phyloP scores from a whole-genome alignment of 257 asterid species.

The Lithospermum erythrorhizon region DNA sequence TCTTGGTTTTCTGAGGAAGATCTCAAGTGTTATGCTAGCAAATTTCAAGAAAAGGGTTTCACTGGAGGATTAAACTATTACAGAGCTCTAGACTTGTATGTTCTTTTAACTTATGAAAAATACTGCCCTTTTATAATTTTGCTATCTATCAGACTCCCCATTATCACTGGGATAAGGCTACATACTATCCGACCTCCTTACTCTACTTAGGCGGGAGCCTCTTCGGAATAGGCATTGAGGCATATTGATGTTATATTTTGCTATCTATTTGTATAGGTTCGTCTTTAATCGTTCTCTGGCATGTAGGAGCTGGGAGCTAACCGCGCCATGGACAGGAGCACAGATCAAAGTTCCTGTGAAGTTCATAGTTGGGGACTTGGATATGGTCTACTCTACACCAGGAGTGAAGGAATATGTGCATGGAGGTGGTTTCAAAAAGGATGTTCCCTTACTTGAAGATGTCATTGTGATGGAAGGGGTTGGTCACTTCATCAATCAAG shows the following conservation, averaged over 20 bases:
- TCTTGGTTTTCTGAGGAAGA: slow-evolving; percentile 60
- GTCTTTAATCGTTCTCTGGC: background rate
- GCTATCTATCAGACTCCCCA: too few relatives aligned
- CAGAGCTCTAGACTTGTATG: slow-evolving; percentile 67
- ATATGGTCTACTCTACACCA: slow-evolving; percentile 67
- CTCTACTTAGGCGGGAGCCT: too few relatives aligned
- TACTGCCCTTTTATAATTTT: too few relatives aligned
- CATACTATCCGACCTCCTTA: too few relatives aligned
- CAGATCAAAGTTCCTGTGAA: slow-evolving; percentile 65
- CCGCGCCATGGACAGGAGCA: slow-evolving; percentile 66
- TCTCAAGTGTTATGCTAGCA: slow-evolving; percentile 44
- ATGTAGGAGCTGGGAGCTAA: slow-evolving; percentile 82
- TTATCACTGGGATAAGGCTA: too few relatives aligned
- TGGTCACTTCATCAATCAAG: slow-evolving; percentile 85
- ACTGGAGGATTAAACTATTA: slow-evolving; percentile 88
- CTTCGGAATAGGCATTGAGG: too few relatives aligned
- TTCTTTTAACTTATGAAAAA: background rate
- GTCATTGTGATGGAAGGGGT: slow-evolving; percentile 49
- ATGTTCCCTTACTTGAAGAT: slow-evolving; percentile 71
- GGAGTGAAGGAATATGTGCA: slow-evolving; percentile 81
- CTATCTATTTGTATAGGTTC: too few relatives aligned
- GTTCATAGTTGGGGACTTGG: slow-evolving; percentile 59
- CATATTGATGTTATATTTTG: too few relatives aligned
- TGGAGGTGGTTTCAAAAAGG: slow-evolving; percentile 70
- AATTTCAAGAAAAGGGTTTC: slow-evolving; percentile 55